Conservation (phyloP, 805 yeast species). For the Metschnikowia similis region DNA sequence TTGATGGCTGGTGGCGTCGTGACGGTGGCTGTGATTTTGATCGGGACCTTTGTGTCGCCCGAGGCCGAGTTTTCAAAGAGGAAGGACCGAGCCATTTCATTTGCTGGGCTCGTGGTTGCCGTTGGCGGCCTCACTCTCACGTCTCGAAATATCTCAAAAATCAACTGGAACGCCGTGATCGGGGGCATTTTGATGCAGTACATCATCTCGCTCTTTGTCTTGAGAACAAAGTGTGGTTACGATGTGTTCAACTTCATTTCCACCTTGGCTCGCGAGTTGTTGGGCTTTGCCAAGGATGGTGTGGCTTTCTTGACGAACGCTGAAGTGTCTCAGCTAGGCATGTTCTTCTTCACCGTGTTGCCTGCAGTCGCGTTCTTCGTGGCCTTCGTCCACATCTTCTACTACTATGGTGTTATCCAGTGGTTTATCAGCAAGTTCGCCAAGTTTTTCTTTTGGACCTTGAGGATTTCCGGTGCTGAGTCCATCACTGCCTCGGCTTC, state of each 20-base stretch:
- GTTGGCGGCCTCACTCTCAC: conserved; percentile 41
- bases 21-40: conserved; percentile 44
- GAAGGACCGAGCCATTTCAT: conserved; percentile 53
- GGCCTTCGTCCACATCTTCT: conserved; percentile 57
- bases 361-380: conserved; percentile 65
- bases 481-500: conserved; percentile 64
- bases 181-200: conserved; percentile 59
- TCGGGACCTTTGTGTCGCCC: conserved; percentile 52
- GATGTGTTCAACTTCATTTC: conserved; percentile 61
- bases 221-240: conserved; percentile 56
- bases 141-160: conserved; percentile 40
- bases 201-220: conserved; percentile 55
- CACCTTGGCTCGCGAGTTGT: conserved; percentile 50
- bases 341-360: conserved; percentile 54
- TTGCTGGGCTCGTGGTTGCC: conserved; percentile 51
- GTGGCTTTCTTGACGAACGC: conserved; percentile 52
- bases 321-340: conserved; percentile 36
- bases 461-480: conserved; percentile 59
- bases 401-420: conserved; percentile 55
- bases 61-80: conserved; percentile 45
- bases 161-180: conserved; percentile 58
- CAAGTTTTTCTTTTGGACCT: conserved; percentile 54
- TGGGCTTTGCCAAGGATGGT: conserved; percentile 56
- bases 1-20: conserved; percentile 41
- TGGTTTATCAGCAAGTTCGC: conserved; percentile 58